Conservation (phyloP, 768 basidiomycete species). For the Kwoniella mangroviensis region DNA sequence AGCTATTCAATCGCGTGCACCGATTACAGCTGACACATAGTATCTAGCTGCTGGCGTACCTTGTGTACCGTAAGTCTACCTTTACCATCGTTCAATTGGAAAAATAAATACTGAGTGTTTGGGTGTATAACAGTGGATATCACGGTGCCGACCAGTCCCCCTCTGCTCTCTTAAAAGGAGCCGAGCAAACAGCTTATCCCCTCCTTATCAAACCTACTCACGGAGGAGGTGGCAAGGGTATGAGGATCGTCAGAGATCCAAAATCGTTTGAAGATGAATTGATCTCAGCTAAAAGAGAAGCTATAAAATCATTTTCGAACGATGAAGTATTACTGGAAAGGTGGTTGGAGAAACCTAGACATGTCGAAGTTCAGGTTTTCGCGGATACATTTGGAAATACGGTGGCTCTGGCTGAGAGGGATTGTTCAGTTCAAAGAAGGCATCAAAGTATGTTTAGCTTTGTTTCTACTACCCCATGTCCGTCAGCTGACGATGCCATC, state of each 20-base stretch:
- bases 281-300: constrained; percentile 85
- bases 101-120: neutral
- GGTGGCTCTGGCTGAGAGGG: constrained; percentile 94
- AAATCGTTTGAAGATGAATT: constrained; percentile 78
- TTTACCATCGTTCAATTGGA: neutral
- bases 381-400: constrained; percentile 78
- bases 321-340: constrained; percentile 86
- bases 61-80: constrained; percentile 68
- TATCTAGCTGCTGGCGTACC: constrained; percentile 79
- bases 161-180: constrained; percentile 69
- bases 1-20: constrained; percentile 28
- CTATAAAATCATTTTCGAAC: constrained; percentile 83
- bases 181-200: constrained; percentile 80
- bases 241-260: constrained; percentile 76
- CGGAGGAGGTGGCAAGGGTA: constrained; percentile 94
- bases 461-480: neutral
- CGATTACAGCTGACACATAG: constrained; percentile 21
- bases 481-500: neutral
- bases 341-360: constrained; percentile 82
- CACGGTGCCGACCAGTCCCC: constrained; percentile 82
- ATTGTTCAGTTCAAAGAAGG: constrained; percentile 86
- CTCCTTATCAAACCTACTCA: constrained; percentile 96
- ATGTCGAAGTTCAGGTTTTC: constrained; percentile 94
- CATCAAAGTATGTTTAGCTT: constrained; percentile 76
- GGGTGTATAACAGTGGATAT: constrained; percentile 66